Evolutionary conservation across 1,284 basidiomycete species (phyloP).

Genomic region (Violaceomyces palustris): DNA sequence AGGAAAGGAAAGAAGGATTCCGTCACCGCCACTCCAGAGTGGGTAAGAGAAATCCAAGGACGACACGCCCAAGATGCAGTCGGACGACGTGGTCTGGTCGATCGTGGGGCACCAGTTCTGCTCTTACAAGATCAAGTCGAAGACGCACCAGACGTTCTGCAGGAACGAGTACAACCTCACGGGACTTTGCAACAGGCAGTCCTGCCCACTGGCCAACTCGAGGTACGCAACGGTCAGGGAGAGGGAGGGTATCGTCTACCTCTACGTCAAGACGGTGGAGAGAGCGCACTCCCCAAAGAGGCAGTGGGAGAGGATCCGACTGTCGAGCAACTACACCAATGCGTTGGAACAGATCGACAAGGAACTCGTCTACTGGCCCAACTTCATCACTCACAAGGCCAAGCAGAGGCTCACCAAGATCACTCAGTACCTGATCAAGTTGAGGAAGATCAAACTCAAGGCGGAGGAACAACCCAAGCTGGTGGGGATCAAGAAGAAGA

Average conservation of each 20-base stretch:
- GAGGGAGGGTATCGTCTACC: constrained; percentile 83
- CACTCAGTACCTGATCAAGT: constrained; percentile 97
- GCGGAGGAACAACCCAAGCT: constrained; percentile 79
- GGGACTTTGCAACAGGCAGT: constrained; percentile 91
- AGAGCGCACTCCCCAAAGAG: constrained; percentile 88
- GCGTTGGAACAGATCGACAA: constrained; percentile 76
- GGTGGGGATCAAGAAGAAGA: constrained; percentile 93
- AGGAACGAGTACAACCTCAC: constrained; percentile 98
- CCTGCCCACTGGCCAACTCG: constrained; percentile 94
- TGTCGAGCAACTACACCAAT: constrained; percentile 89
- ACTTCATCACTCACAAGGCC: constrained; percentile 95
- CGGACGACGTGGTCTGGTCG: constrained; percentile 52
- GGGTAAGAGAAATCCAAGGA: too few species aligned
- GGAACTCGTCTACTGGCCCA: constrained; percentile 94
- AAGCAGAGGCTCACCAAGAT: constrained; percentile 99
- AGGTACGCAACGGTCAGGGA: constrained; percentile 95
- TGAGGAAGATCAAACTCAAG: constrained; percentile 81
- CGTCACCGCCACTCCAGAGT: too few species aligned
- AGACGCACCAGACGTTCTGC: constrained; percentile 70
- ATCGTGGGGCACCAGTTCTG: constrained; percentile 50
- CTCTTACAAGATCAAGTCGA: constrained; percentile 51
- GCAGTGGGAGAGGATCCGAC: constrained; percentile 94
- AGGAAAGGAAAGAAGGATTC: too few species aligned
- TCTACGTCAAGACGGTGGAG: constrained; percentile 98
- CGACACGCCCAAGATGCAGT: constrained; percentile 34